Evolutionary conservation across 352 stramenopile genomes (phyloP), one percentile per base, ranked within the genome.

Genomic region (Phytophthora rubi): DNA sequence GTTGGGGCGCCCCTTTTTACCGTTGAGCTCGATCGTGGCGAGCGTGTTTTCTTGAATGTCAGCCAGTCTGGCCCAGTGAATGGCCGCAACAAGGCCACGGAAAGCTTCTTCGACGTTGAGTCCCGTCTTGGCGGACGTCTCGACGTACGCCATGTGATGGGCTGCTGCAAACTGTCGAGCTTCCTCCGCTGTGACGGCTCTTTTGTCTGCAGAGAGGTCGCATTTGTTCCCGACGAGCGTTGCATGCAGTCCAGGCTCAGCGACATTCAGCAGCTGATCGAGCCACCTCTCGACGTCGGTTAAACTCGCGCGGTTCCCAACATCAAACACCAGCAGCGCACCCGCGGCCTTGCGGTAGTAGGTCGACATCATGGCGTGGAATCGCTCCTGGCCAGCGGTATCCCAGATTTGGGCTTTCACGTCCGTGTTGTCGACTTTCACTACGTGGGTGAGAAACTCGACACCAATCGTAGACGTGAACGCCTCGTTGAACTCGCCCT

Each of bases 391-490:
- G 1, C 89, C 89, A 4, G 89, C 89, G 0, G 89, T 97, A 61
- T 97, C 90, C 90, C 90, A 97, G 64, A 97, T 97, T 65, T 96
- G 85, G 0, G 88, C 88, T 68, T 96, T 96, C 28, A 96, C 82
- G 21, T 89, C 86, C 4, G 66, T 62, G 28, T 81, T 79, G 37
- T 94, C 82, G 52, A 95, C 76, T 15, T 84, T 74, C 33, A 92
- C 86, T n/a, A 77, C 62, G 63, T 96, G 88, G 9, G 90, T 95
- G n/a, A 95, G 77, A 58, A 97, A 97, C 64, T 97, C 90, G 39
- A 95, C 88, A 35, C 88, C 88, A 33, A 97, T 88, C 10, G 90
- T 96, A 4, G 86, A 94, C 33, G 80, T 84, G 69, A 96, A 96
- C 49, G 96, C 86, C 32, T 89, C 75, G 58, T 74, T 92, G 67